phyloP scores from a whole-genome alignment of 2,329 filamentous ascomycete genomes.

The Ascochyta fabae region DNA sequence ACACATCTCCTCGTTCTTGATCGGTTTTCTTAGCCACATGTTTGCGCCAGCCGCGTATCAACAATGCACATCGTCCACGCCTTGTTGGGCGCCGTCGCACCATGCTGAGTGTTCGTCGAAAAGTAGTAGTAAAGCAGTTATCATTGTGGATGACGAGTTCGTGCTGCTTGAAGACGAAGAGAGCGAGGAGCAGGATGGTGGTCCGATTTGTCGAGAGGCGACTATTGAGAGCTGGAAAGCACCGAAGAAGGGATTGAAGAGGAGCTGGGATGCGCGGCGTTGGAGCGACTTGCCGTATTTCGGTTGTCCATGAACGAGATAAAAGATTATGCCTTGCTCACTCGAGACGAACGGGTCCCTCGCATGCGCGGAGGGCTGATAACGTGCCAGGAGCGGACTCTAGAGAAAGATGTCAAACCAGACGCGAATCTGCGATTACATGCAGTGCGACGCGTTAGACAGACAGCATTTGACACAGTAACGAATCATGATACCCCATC shows the following conservation, averaged over 20 bases:
- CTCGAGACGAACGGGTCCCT: too few species aligned
- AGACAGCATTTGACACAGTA: background rate
- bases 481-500: too few species aligned
- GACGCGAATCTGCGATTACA: background rate
- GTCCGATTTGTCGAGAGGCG: slow-evolving; percentile 30
- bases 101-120: background rate
- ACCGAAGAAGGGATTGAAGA: background rate
- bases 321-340: too few species aligned
- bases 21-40: slow-evolving; percentile 21
- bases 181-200: slow-evolving; percentile 26
- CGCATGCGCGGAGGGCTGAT: background rate
- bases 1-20: slow-evolving; percentile 19
- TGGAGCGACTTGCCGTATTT: slow-evolving; percentile 19
- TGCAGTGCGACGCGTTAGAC: background rate
- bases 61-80: slow-evolving; percentile 19
- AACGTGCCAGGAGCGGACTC: background rate
- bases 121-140: background rate
- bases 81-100: slow-evolving; percentile 5
- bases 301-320: slow-evolving; percentile 2
- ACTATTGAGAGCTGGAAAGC: slow-evolving; percentile 30
- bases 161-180: slow-evolving; percentile 17
- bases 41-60: slow-evolving; percentile 23
- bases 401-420: background rate
- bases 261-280: slow-evolving; percentile 9
- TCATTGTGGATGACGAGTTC: slow-evolving; percentile 22